Evolutionary conservation across 2,329 filamentous ascomycete species (phyloP).

Genomic region (Stemphylium vesicarium): DNA sequence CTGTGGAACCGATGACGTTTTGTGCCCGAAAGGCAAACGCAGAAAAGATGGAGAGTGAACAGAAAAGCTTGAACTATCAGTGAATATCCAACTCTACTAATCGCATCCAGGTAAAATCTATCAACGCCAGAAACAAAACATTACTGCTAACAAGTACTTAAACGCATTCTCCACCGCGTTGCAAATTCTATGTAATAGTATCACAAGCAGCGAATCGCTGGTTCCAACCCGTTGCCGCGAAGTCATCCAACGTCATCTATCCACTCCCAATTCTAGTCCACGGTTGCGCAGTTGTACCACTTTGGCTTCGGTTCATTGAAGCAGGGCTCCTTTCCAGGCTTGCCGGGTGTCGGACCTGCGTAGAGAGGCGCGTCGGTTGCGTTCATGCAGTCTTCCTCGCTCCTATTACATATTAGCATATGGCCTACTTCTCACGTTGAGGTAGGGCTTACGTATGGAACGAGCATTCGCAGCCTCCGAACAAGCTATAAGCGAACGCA

Average conservation of each 20-base stretch:
- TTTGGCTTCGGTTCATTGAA: slow-evolving; percentile 19
- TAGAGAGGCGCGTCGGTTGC: not conserved
- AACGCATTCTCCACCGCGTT: too few relatives aligned
- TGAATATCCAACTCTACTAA: too few relatives aligned
- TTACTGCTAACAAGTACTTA: too few relatives aligned
- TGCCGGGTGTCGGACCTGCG: slow-evolving; percentile 9
- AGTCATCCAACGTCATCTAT: not conserved
- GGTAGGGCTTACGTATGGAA: slow-evolving; percentile 6
- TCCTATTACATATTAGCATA: not conserved
- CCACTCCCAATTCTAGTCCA: not conserved
- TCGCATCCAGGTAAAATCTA: too few relatives aligned
- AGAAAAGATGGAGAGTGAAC: too few relatives aligned
- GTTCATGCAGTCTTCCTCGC: slow-evolving; percentile 7
- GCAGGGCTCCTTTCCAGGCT: slow-evolving; percentile 9
- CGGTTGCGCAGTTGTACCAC: slow-evolving; percentile 19
- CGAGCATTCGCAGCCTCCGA: slow-evolving; percentile 13
- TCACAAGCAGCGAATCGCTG: too few relatives aligned
- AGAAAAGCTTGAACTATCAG: too few relatives aligned
- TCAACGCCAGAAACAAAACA: too few relatives aligned
- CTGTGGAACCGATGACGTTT: too few relatives aligned
- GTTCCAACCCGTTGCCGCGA: too few relatives aligned
- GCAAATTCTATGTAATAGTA: too few relatives aligned
- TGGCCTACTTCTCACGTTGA: not conserved
- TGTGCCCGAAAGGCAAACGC: too few relatives aligned
- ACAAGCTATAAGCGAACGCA: slow-evolving; percentile 15